Base-by-base conservation (phyloP, 164 flowering plant species). In the Vitis amurensis region DNA sequence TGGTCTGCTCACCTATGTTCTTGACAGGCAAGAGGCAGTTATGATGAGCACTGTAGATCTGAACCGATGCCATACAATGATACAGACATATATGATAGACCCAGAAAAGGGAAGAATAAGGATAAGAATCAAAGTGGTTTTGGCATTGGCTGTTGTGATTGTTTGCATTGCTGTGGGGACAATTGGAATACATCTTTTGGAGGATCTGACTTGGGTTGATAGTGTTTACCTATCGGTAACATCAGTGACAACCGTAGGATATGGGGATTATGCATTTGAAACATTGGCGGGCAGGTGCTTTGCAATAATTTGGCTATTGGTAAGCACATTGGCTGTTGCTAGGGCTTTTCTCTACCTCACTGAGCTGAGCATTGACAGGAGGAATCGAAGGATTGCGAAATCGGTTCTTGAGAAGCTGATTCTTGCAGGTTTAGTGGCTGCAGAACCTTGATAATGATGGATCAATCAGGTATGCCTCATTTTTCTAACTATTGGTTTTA, bases 171-270 rank as follows among this genome's bases (percentile, higher is more conserved):
- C 79, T 13, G 27, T 87, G 15, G 98, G 93, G 50, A 78, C 79
- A 11, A 17, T 83, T 9, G 64, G 71, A 14, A 76, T 74, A 11
- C 87, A 82, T 55, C 70, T 77, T 16, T 48, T 91, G 23, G 94
- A 93, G 81, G 51, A 64, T 1, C 19, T 91, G 73, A 64, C 51
- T 66, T 89, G 89, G 94, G 80, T 81, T 7, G 91, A 89, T 68
- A 78, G 87, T 47, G 65, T 92, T 9, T 92, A 92, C 71, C 30
- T 92, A 9, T 79, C 96, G 1, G 91, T 91, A 8, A 86, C 80
- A 2, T 93, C 96, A 3, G 98, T 93, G 52, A 93, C 94, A 2
- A 93, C 98, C 0, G 97, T 93, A 0, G 94, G 97, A 0, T 93
- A 89, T 66, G 98, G 97, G 4, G 94, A 89, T 71, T 78, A 72